Evolutionary conservation across 1,139 yeast species (phyloP), one percentile per base, ranked within the genome.

Genomic region (Spathaspora sp.): DNA sequence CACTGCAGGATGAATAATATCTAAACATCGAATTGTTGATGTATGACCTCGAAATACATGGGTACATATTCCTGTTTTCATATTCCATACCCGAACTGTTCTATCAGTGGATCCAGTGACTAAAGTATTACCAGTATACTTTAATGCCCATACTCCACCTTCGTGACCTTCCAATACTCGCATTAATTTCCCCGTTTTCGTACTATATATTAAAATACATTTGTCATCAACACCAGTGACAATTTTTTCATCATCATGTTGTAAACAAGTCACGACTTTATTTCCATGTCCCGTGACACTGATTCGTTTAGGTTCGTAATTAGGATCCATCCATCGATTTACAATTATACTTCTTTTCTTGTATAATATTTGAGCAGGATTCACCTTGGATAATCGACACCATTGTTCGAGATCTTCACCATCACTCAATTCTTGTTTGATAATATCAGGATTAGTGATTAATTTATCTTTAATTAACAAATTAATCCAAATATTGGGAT

Each of bases 131-230:
- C 89, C 89, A 45, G 80, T 80, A 61, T 90, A 91, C 64, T 93
- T 90, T 61, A 93, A 73, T 1, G 99, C 98, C 99, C 99, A 93
- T 8, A 95, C 99, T 24, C 99, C 99, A 42, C 98, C 98, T 49
- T 88, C 96, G 60, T 93, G 99, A 10, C 97, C 98, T 45, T 78
- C 75, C 44, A 93, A 72, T 2, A 87, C 85, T 43, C 81, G 74
- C n/a, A 86, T 58, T 41, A 85, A 71, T 41, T 72, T 71, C 4
- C 97, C 97, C 0, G 89, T 83, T 33, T 75, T 70, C 2, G 97
- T 83, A 54, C 87, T 85, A 63, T 89, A 90, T 8, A 95, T 84
- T 51, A 89, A 83, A 51, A 93, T 89, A 57, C 83, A 80, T 54
- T 81, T 81, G 56, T 89, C 97, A 58, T 91, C 98, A 1, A 95